Base-by-base conservation (phyloP, 1,284 basidiomycete species). In the Pyrrhoderma lamaoense region DNA sequence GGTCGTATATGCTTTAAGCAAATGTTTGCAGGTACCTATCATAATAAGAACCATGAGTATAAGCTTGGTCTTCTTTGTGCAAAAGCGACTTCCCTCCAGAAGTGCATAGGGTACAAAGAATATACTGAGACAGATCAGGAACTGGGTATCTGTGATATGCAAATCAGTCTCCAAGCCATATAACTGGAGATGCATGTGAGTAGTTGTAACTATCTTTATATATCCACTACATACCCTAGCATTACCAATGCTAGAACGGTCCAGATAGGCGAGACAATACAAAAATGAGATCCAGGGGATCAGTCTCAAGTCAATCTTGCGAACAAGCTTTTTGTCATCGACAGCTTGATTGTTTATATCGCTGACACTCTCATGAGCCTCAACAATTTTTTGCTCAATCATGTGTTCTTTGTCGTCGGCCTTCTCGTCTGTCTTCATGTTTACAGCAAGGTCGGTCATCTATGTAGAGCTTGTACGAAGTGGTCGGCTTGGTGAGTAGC, bases 231-330 rank as follows among this genome's bases (percentile, higher is more conserved):
- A 51, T 50, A 85, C 79, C 67, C 79, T 80, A 9, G 85, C 85
- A 65, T 90, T 89, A 62, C 87, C 88, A 58, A 91, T 85, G 59
- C 84, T 86, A 37, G 85, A 83, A 49, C 88, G 77, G 66, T 91
- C 89, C 45, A 84, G 65, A 66, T 84, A 85, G 57, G 80, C 81
- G 39, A 89, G 69, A 35, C 89, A 70, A 65, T 88, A 89, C 56
- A 90, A 65, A 53, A 90, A 73, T 16, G 80, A 76, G 44, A 84
- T 61, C 81, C 81, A 85, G 8, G 83, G 82, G 37, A 85, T 71
- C 53, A 85, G 71, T 18, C 74, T 71, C 52, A 71, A 61, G 64
- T 86, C 83, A 42, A 87, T 71, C 64, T 82, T 85, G 56, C 82
- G 70, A 54, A 85, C 58, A 47, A 85, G 64, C 61, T 77, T 79